These are phyloP conservation scores for Citrullus mucosospermus DNA, from an alignment of 306 rosid species.

Conservation along the genomic window DNA sequence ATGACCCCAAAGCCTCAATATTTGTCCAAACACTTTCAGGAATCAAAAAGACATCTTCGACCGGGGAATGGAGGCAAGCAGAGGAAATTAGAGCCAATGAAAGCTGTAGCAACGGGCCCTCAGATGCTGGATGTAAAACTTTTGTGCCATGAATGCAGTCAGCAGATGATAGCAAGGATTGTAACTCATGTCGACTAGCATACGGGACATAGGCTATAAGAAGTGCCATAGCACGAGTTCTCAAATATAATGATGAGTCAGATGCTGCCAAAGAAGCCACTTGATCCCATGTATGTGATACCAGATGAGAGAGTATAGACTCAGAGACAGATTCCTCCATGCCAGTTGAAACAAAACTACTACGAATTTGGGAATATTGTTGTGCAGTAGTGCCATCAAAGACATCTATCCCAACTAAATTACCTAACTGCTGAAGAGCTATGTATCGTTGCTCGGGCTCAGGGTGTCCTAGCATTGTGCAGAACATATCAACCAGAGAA, in stretches of 20 bases:
- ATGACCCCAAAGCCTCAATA: slow-evolving; percentile 50
- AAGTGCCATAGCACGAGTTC: slow-evolving; percentile 64
- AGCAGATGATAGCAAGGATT: slow-evolving; percentile 61
- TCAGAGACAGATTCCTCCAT: slow-evolving; percentile 28
- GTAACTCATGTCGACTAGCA: slow-evolving; percentile 54
- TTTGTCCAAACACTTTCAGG: slow-evolving; percentile 65
- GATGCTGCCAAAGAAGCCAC: slow-evolving; percentile 67
- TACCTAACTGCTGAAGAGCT: slow-evolving; percentile 56
- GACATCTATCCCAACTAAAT: slow-evolving; percentile 50
- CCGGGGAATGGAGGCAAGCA: slow-evolving; percentile 64
- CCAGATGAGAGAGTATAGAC: slow-evolving; percentile 42
- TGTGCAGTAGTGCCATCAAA: slow-evolving; percentile 27
- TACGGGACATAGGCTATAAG: slow-evolving; percentile 66
- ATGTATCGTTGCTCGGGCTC: slow-evolving; percentile 87
- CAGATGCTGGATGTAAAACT: slow-evolving; percentile 41
- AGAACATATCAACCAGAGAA: slow-evolving; percentile 53
- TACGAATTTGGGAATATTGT: slow-evolving; percentile 23
- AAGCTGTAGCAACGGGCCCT: slow-evolving; percentile 61
- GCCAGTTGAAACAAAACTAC: slow-evolving; percentile 30
- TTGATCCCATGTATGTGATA: slow-evolving; percentile 78
- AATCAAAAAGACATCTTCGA: slow-evolving; percentile 73
- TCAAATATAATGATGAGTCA: slow-evolving; percentile 44
- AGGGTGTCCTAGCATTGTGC: slow-evolving; percentile 64
- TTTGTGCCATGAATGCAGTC: slow-evolving; percentile 51
- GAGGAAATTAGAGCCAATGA: slow-evolving; percentile 65